phyloP scores from a whole-genome alignment of 2,329 filamentous ascomycete species.

The Kalmusia sp. region DNA sequence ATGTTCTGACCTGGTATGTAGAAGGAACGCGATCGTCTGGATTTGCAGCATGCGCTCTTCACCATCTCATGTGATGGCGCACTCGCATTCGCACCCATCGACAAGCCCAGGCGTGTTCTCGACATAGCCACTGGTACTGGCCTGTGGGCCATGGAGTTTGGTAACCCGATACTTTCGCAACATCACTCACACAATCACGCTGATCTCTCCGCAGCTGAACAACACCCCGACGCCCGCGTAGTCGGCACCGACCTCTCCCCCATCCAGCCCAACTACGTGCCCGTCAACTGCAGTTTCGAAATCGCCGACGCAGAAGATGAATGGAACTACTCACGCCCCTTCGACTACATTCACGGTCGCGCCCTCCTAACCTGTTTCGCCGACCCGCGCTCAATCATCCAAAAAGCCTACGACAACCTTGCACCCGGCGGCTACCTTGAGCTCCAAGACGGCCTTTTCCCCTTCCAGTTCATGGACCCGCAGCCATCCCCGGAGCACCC shows the following conservation, averaged over 20 bases:
- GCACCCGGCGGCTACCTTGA: constrained; percentile 59
- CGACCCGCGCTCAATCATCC: constrained; percentile 58
- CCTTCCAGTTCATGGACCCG: constrained; percentile 26
- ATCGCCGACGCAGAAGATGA: constrained; percentile 47
- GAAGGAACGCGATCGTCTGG: constrained; percentile 30
- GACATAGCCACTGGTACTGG: constrained; percentile 33
- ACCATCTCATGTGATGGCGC: constrained; percentile 20
- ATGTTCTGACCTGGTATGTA: constrained; percentile 6
- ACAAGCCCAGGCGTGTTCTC: constrained; percentile 18
- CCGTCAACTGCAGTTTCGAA: constrained; percentile 33
- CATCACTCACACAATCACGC: not conserved
- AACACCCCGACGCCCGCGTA: constrained; percentile 22
- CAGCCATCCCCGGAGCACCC: constrained; percentile 17
- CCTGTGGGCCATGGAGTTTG: constrained; percentile 18
- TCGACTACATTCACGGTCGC: constrained; percentile 64
- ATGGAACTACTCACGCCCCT: constrained; percentile 60
- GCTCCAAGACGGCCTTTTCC: constrained; percentile 50
- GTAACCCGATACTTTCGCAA: constrained; percentile 1
- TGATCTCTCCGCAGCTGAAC: constrained; percentile 18
- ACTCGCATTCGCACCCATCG: constrained; percentile 20
- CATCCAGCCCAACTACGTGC: constrained; percentile 31
- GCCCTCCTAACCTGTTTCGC: constrained; percentile 59
- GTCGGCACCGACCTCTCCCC: constrained; percentile 39
- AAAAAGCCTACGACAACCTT: constrained; percentile 46
- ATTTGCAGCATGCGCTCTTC: constrained; percentile 33